Evolutionary conservation across 306 rosid species (phyloP).

Genomic region (Myrica gale): DNA sequence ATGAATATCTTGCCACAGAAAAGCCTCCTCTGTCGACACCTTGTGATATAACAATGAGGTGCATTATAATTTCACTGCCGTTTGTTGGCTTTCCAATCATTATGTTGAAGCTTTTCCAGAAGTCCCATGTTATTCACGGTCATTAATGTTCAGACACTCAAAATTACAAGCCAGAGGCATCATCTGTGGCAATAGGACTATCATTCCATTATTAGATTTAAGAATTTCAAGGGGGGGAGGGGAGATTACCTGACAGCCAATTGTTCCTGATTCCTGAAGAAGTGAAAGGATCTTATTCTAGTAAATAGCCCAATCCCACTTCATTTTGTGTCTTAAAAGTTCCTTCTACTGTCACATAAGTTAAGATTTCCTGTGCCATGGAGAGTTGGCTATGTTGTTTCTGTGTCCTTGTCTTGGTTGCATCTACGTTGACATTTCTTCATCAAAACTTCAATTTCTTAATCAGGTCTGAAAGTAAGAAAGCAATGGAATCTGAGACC

Average conservation of each 20-base stretch:
- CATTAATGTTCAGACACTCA: not conserved
- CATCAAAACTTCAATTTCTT: conserved; percentile 21
- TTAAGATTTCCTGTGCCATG: not conserved
- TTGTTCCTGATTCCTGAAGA: conserved; percentile 1
- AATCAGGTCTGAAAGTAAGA: conserved; percentile 40
- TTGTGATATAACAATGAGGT: conserved; percentile 47
- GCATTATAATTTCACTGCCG: conserved; percentile 17
- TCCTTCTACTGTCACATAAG: not conserved
- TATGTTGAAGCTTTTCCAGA: not conserved
- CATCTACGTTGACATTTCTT: conserved; percentile 13
- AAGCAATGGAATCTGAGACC: conserved; percentile 58
- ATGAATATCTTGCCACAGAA: conserved; percentile 32
- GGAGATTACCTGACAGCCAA: not conserved
- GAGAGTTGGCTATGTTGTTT: not conserved
- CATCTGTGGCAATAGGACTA: not conserved
- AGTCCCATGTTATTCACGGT: not conserved
- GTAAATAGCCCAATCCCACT: not conserved
- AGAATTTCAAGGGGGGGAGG: not conserved
- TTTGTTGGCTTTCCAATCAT: conserved; percentile 5
- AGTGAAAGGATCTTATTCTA: not conserved
- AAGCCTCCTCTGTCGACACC: conserved; percentile 19
- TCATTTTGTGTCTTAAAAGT: not conserved
- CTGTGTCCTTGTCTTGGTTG: conserved; percentile 6
- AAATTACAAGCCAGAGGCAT: not conserved
- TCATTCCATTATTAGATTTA: not conserved